Percentiles rank a stretch among this genome's conserved stretches.
Evolutionary conservation across 768 basidiomycete genomes (phyloP).

Genomic region (Lentinula detonsa): DNA sequence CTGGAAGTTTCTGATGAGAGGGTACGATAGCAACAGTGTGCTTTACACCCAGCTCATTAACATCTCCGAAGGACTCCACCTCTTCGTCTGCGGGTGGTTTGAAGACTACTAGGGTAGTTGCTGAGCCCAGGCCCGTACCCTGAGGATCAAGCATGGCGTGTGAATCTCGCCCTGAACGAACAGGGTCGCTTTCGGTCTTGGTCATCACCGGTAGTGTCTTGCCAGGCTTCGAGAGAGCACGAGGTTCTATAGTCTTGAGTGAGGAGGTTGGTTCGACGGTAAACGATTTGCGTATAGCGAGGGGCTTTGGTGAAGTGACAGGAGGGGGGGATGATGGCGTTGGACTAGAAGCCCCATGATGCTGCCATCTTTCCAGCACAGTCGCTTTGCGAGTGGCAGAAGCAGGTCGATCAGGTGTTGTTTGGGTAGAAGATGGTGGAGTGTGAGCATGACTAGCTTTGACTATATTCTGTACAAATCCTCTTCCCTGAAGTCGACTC

Average conservation of each 20-base stretch:
- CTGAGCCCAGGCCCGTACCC: slow-evolving; percentile 53
- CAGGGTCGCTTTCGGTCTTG: background rate
- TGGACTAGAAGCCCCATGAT: slow-evolving; percentile 21
- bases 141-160: slow-evolving; percentile 16
- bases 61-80: slow-evolving; percentile 25
- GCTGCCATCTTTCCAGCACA: slow-evolving; percentile 72
- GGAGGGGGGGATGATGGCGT: slow-evolving; percentile 28
- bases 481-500: slow-evolving; percentile 76
- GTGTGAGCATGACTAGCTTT: slow-evolving; percentile 56
- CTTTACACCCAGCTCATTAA: slow-evolving; percentile 46
- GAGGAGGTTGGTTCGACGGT: slow-evolving; percentile 22
- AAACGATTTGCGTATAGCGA: slow-evolving; percentile 32
- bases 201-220: slow-evolving; percentile 11
- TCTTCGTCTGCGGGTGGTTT: slow-evolving; percentile 45
- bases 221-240: slow-evolving; percentile 22
- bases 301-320: slow-evolving; percentile 27
- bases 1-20: slow-evolving; percentile 27
- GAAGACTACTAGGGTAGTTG: slow-evolving; percentile 69
- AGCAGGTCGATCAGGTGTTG: slow-evolving; percentile 25
- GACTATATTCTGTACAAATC: slow-evolving; percentile 81
- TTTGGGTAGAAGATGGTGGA: slow-evolving; percentile 23
- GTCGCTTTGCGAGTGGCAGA: slow-evolving; percentile 36
- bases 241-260: slow-evolving; percentile 1
- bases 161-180: background rate
- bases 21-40: slow-evolving; percentile 14